Evolutionary conservation across 129 eudicot species (phyloP).

Genomic region (Escallonia herrerae): DNA sequence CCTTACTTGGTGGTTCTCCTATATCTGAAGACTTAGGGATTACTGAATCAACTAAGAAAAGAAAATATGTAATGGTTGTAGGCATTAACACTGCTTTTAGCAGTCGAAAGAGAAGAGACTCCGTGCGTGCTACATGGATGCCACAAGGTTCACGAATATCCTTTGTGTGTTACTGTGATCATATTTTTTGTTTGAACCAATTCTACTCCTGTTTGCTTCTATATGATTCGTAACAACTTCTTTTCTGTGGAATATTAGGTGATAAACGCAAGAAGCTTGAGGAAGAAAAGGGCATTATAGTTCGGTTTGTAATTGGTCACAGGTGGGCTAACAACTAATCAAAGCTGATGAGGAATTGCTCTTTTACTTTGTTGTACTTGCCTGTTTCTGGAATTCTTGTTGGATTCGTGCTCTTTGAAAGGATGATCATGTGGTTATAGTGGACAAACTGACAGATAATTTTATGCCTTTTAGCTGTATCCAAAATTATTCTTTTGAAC

Average conservation of each 20-base stretch:
- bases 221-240: neutral
- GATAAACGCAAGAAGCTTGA: conserved; percentile 77
- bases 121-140: conserved; percentile 98
- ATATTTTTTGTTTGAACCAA: neutral
- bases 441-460: too few species aligned
- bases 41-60: conserved; percentile 43
- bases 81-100: conserved; percentile 94
- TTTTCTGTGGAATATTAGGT: conserved; percentile 33
- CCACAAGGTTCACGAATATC: conserved; percentile 56
- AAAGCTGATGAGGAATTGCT: neutral
- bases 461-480: too few species aligned
- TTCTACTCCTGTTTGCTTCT: neutral
- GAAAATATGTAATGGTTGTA: conserved; percentile 81
- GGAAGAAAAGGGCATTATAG: conserved; percentile 86
- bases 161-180: neutral
- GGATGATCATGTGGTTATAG: too few species aligned
- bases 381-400: too few species aligned
- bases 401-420: too few species aligned
- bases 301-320: conserved; percentile 96
- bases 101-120: conserved; percentile 89
- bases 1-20: conserved; percentile 63
- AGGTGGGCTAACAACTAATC: conserved; percentile 39
- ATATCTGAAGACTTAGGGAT: conserved; percentile 40
- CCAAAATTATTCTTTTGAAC: too few species aligned
- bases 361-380: neutral